phyloP scores from a whole-genome alignment of 1,284 basidiomycete species.

The Leccinum griseonigrum region DNA sequence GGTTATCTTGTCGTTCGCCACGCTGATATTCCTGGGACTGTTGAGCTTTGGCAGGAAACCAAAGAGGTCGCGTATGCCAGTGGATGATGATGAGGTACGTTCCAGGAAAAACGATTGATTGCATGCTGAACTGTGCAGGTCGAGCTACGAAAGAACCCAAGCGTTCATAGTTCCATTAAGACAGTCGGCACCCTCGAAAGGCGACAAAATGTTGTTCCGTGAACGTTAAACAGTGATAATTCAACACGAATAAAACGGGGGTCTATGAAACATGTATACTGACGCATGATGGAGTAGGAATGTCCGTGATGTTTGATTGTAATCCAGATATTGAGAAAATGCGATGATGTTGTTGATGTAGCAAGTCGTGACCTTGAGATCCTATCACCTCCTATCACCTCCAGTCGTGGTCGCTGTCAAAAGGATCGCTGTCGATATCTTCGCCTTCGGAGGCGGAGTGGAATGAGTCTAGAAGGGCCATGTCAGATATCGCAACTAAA shows the following conservation, averaged over 20 bases:
- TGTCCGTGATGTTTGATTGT: constrained; percentile 22
- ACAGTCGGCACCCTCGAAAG: background rate
- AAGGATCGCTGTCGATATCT: constrained; percentile 13
- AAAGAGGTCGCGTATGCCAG: constrained; percentile 1
- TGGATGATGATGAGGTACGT: constrained; percentile 23
- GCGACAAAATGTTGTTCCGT: background rate
- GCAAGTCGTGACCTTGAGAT: constrained; percentile 1
- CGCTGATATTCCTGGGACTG: constrained; percentile 46
- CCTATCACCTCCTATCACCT: constrained; percentile 18
- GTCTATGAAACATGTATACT: constrained; percentile 21
- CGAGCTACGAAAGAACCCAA: constrained; percentile 22
- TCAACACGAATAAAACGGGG: background rate
- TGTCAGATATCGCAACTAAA: constrained; percentile 4
- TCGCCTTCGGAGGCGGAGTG: constrained; percentile 28
- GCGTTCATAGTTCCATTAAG: constrained; percentile 6
- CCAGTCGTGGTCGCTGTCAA: constrained; percentile 29
- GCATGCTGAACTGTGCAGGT: constrained; percentile 18
- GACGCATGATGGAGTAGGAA: constrained; percentile 11
- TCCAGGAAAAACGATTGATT: background rate
- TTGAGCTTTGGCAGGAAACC: constrained; percentile 37
- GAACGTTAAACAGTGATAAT: constrained; percentile 7
- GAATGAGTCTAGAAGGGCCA: constrained; percentile 23
- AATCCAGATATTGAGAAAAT: constrained; percentile 23
- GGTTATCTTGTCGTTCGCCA: constrained; percentile 37
- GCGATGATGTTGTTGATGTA: constrained; percentile 18